Conservation (phyloP, 2,329 filamentous ascomycete species). For the Exophiala dermatitidis region DNA sequence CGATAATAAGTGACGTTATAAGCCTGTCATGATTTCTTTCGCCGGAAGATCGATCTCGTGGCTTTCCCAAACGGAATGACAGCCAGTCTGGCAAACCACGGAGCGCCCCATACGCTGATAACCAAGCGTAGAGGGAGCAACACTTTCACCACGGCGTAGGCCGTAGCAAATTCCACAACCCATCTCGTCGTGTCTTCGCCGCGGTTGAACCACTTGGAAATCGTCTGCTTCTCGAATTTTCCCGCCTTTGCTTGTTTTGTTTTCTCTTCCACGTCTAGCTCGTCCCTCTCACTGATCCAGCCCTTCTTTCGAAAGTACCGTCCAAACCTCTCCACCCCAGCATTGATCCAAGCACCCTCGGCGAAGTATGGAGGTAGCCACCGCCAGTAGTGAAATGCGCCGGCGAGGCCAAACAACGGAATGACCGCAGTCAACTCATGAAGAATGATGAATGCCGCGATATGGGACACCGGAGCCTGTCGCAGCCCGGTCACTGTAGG, state of each 20-base stretch:
- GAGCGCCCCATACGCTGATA: conserved; percentile 78
- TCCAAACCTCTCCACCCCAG: conserved; percentile 67
- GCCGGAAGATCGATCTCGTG: conserved; percentile 36
- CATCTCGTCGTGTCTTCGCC: conserved; percentile 45
- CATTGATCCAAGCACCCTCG: conserved; percentile 49
- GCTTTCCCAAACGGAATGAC: conserved; percentile 43
- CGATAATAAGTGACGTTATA: background rate
- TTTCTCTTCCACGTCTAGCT: conserved; percentile 39
- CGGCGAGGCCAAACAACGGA: conserved; percentile 67
- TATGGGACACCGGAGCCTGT: conserved; percentile 70
- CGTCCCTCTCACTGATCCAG: conserved; percentile 60
- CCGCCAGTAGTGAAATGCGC: conserved; percentile 69
- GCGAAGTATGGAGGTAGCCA: conserved; percentile 58
- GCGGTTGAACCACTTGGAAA: conserved; percentile 25
- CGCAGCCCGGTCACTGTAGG: conserved; percentile 44
- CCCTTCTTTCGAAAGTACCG: conserved; percentile 69
- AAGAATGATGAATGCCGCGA: conserved; percentile 77
- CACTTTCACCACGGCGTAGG: conserved; percentile 84
- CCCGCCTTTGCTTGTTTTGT: conserved; percentile 26
- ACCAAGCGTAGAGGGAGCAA: conserved; percentile 70
- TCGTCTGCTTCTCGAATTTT: conserved; percentile 3
- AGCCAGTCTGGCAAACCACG: conserved; percentile 74
- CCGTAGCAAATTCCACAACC: conserved; percentile 67
- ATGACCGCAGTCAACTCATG: conserved; percentile 87
- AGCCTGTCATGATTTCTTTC: conserved; percentile 20